Evolutionary conservation across 164 flowering plant species (phyloP), one percentile per base, ranked within the genome.

Genomic region (Chimonanthus praecox): DNA sequence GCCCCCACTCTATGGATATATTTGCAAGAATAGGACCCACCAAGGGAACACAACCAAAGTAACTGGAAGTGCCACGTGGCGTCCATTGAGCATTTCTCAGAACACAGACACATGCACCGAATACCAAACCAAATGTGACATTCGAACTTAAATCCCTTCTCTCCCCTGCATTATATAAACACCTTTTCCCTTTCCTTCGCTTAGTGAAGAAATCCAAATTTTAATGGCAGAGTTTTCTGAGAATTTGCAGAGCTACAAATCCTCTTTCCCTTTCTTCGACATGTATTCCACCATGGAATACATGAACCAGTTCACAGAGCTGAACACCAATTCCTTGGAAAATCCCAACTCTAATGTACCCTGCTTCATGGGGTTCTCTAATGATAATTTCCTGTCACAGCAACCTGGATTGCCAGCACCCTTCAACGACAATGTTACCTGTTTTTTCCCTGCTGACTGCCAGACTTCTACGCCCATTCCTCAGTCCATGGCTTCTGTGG

Each of bases 271-370:
- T 18, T 74, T 73, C 77, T 66, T 79, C 63, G 80, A 78, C 54
- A 69, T 76, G 80, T 78, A 82, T 64, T 70, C 84, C n/a, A 80
- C 69, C 76, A 69, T 82, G 71, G 85, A 85, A 67, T 58, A 79
- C 15, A 58, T 79, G 43, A 78, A 73, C 74, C 80, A 82, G 48
- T 51, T 78, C 49, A 7, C 44, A 21, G 80, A 67, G 69, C 33
- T 64, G 64, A 72, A 58, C 68, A 71, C 74, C 45, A 73, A 49
- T 70, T 49, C 64, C 8, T 51, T 73, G 50, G 82, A 75, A 62
- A 66, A 76, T 75, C 54, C 77, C n/a, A 64, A 44, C 72, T 58
- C 71, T 47, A 68, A 50, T 68, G 4, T 74, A 47, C 79, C 78
- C 21, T 72, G 69, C 66, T 44, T 76, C 58, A 54, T 80, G 70